A percentile compares a stretch with the other conserved stretches of the same genome.
phyloP scores from a whole-genome alignment of 345 rosid species.

The Iberis pinnata region DNA sequence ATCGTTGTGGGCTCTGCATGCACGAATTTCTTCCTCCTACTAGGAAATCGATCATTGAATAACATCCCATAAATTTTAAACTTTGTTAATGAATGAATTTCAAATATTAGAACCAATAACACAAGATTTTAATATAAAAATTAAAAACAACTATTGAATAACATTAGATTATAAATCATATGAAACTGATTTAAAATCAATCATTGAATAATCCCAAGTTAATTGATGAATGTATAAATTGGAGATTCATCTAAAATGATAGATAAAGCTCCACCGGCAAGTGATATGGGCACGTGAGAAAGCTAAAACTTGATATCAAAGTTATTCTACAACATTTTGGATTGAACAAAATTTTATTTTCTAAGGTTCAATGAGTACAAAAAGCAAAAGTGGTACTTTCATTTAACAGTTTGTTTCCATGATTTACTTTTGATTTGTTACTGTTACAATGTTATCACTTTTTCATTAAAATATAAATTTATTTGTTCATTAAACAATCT shows the following conservation, averaged over 20 bases:
- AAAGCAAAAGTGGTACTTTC: background rate
- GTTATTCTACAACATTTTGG: slow-evolving; percentile 22
- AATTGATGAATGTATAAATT: background rate
- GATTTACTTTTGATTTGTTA: background rate
- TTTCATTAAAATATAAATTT: background rate
- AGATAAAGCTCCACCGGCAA: slow-evolving; percentile 22
- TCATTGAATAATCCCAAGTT: background rate
- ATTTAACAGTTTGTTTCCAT: background rate
- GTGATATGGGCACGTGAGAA: slow-evolving; percentile 22
- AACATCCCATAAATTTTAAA: no score
- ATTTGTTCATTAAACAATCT: slow-evolving; percentile 8
- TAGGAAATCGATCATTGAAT: no score
- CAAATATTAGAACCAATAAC: no score
- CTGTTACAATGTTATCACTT: background rate
- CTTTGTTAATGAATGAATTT: no score
- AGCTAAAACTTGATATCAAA: slow-evolving; percentile 25
- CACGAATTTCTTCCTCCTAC: no score
- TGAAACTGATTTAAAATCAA: no score
- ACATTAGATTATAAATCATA: no score
- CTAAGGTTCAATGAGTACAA: background rate
- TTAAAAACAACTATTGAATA: no score
- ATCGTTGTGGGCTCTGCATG: no score
- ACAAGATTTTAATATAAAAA: no score
- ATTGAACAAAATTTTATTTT: background rate
- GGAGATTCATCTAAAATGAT: slow-evolving; percentile 1